Evolutionary conservation across 2,329 filamentous ascomycete species (phyloP), one percentile per base, ranked within the genome.

Genomic region (Lecanosticta acicola): DNA sequence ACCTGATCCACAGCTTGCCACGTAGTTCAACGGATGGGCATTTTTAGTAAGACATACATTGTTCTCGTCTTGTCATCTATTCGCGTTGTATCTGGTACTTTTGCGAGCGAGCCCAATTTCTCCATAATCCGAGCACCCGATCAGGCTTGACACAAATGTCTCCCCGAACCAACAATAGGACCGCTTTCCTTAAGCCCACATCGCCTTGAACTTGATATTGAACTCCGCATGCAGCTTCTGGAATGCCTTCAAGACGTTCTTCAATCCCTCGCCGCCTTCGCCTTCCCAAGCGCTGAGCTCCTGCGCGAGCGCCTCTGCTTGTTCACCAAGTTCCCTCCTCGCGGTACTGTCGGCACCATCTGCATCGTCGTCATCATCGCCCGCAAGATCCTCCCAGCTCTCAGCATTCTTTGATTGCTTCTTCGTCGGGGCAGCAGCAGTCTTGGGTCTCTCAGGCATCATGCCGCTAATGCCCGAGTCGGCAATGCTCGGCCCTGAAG

Each of bases 131-230:
- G n/a, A n/a, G n/a, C n/a, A n/a, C n/a, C n/a, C n/a, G n/a, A n/a
- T n/a, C n/a, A n/a, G n/a, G n/a, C n/a, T n/a, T n/a, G n/a, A n/a
- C n/a, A n/a, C n/a, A n/a, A n/a, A n/a, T n/a, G n/a, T n/a, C n/a
- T n/a, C n/a, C n/a, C n/a, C n/a, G n/a, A n/a, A n/a, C n/a, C n/a
- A n/a, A n/a, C n/a, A n/a, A n/a, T n/a, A n/a, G n/a, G n/a, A n/a
- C n/a, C n/a, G n/a, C n/a, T n/a, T n/a, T n/a, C n/a, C 16, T 33
- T 65, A 83, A 61, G 79, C 76, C 77, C 78, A 81, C 58, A 77
- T 74, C 56, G 74, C 75, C 59, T 61, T 71, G 65, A 85, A 85
- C 68, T 83, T 85, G 36, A 71, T 70, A 52, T 83, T 76, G 61
- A 84, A 85, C 46, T 79, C 77, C 20, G 69, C 67, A 58, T 76